Evolutionary conservation across 139 green algal species (phyloP).

Genomic region (Tetraselmis chui): DNA sequence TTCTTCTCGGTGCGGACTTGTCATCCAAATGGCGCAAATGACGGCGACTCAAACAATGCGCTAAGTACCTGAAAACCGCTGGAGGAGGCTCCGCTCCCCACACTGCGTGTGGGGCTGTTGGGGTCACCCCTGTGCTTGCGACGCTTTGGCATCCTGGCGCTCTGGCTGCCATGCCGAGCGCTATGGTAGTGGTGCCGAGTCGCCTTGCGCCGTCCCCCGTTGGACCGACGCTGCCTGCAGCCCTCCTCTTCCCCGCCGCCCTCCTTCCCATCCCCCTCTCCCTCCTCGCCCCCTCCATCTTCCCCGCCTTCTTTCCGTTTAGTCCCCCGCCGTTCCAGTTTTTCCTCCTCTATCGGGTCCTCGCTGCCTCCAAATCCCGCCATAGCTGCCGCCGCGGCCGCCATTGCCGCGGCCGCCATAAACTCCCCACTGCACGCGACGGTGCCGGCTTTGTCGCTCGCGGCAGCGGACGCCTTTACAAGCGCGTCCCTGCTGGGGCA

Average conservation of each 20-base stretch:
- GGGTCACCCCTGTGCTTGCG: conserved; percentile 10
- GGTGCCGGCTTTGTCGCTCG: not conserved
- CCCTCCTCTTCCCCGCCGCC: not conserved
- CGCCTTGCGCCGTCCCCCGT: too few relatives aligned
- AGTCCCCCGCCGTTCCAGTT: too few relatives aligned
- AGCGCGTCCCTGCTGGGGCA: not conserved
- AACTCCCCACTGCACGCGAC: not conserved
- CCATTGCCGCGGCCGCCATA: not conserved
- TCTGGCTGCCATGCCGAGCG: not conserved
- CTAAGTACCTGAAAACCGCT: conserved; percentile 38
- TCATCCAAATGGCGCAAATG: too few relatives aligned
- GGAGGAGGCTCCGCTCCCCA: conserved; percentile 34
- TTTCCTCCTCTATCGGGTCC: not conserved
- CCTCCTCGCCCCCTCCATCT: too few relatives aligned
- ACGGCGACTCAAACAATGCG: too few relatives aligned
- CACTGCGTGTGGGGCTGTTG: conserved; percentile 21
- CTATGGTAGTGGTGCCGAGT: too few relatives aligned
- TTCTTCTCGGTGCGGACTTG: too few relatives aligned
- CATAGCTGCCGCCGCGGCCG: not conserved
- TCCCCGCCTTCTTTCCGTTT: too few relatives aligned
- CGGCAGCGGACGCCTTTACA: not conserved
- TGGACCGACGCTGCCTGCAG: not conserved
- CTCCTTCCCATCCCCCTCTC: not conserved
- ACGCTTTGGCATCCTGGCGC: conserved; percentile 14
- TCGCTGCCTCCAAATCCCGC: not conserved